Conservation (phyloP, 495 filamentous ascomycete species). For the Beverwykella pulmonaria region DNA sequence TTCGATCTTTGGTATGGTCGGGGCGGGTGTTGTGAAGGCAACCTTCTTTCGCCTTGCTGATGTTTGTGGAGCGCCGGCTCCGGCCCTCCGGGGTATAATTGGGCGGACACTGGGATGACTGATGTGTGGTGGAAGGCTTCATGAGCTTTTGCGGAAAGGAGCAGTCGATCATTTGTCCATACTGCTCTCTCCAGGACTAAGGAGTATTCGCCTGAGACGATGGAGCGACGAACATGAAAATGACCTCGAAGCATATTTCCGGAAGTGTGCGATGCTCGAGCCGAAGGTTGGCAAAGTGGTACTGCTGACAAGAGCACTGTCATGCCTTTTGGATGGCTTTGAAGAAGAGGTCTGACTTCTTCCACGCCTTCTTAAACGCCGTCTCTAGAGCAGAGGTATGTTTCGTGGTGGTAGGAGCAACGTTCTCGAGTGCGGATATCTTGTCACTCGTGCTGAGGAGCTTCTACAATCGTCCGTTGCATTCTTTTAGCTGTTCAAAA, state of each 20-base stretch:
- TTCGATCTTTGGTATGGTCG: slow-evolving; percentile 6
- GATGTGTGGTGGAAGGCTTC: neutral
- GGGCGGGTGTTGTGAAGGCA: neutral
- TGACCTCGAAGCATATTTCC: slow-evolving; percentile 26
- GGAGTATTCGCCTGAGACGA: neutral
- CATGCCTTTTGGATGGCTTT: slow-evolving; percentile 43
- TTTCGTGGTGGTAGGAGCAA: neutral
- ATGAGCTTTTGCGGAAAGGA: neutral
- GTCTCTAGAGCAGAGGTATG: slow-evolving; percentile 4
- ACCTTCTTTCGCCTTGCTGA: slow-evolving; percentile 8
- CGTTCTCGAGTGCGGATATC: slow-evolving; percentile 32
- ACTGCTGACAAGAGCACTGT: slow-evolving; percentile 42
- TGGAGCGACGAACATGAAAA: slow-evolving; percentile 21
- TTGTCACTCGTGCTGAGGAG: slow-evolving; percentile 42
- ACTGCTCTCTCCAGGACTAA: slow-evolving; percentile 21
- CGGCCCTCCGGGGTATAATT: neutral
- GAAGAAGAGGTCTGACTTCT: slow-evolving; percentile 39
- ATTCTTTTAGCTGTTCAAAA: slow-evolving; percentile 38
- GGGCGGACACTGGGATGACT: neutral
- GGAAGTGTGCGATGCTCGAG: slow-evolving; percentile 42
- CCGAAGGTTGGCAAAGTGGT: slow-evolving; percentile 36
- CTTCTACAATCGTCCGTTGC: slow-evolving; percentile 45
- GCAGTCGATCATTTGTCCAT: slow-evolving; percentile 11
- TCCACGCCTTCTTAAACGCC: slow-evolving; percentile 6
- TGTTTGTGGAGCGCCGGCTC: neutral